phyloP scores from a whole-genome alignment of 495 filamentous ascomycete genomes.

The Tuber aestivum region DNA sequence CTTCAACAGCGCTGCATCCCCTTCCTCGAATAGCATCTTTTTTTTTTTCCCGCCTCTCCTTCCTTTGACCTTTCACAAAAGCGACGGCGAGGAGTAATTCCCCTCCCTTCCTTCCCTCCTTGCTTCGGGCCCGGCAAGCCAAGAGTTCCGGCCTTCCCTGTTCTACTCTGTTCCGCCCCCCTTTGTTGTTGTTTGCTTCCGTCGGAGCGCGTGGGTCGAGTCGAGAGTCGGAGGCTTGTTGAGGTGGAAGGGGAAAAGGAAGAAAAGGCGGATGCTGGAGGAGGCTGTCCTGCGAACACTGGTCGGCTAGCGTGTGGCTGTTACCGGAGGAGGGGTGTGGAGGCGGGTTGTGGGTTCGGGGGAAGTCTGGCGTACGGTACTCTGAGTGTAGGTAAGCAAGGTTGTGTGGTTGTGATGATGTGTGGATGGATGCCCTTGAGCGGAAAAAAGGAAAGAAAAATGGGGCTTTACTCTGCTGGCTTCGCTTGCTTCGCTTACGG shows the following conservation, averaged over 20 bases:
- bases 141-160: neutral
- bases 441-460: neutral
- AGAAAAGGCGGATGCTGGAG: neutral
- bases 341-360: neutral
- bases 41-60: too few relatives aligned
- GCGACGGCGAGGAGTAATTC: neutral
- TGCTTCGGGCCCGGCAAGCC: neutral
- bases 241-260: neutral
- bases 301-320: neutral
- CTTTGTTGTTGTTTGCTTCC: neutral
- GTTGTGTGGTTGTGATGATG: neutral
- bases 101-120: neutral
- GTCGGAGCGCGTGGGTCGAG: neutral
- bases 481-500: constrained; percentile 2
- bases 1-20: constrained; percentile 67
- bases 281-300: neutral
- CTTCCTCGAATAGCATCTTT: constrained; percentile 72
- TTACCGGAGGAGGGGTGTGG: neutral
- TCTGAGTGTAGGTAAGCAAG: neutral
- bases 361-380: neutral
- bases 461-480: neutral
- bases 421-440: neutral
- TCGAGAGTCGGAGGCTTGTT: neutral
- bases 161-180: neutral
- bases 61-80: neutral